phyloP scores from a whole-genome alignment of 805 yeast genomes.

The Crinitomyces ghanaensis region DNA sequence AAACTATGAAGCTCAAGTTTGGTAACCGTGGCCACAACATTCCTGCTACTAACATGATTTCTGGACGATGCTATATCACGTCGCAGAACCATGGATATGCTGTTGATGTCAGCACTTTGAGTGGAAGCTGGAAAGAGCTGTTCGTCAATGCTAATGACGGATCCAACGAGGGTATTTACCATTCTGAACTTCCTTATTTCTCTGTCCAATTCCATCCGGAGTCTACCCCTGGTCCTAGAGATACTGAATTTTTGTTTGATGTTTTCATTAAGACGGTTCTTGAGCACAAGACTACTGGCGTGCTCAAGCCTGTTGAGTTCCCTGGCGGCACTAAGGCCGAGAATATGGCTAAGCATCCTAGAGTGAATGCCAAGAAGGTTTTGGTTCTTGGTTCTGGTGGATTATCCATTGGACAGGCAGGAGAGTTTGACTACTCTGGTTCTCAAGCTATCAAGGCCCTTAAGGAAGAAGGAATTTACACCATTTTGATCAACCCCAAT shows the following conservation, averaged over 20 bases:
- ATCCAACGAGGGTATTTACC: conserved; percentile 96
- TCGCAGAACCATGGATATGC: conserved; percentile 99
- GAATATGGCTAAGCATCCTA: conserved; percentile 65
- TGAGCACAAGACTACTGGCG: conserved; percentile 36
- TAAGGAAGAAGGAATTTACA: conserved; percentile 95
- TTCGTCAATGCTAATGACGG: conserved; percentile 95
- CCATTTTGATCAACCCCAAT: conserved; percentile 91
- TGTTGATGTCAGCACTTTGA: conserved; percentile 69
- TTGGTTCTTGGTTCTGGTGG: conserved; percentile 97
- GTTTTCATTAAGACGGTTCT: conserved; percentile 76
- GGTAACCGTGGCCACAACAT: conserved; percentile 99
- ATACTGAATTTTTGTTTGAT: conserved; percentile 93
- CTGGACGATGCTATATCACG: conserved; percentile 96
- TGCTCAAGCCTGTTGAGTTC: conserved; percentile 61
- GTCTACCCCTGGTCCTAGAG: conserved; percentile 98
- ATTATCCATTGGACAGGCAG: conserved; percentile 96
- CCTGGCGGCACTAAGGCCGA: conserved; percentile 81
- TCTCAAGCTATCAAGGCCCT: conserved; percentile 98
- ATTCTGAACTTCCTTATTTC: conserved; percentile 76
- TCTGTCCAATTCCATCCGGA: conserved; percentile 99
- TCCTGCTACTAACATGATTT: conserved; percentile 79
- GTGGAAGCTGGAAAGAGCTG: conserved; percentile 80
- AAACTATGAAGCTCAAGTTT: conserved; percentile 81
- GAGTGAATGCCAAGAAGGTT: conserved; percentile 77
- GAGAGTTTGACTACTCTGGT: conserved; percentile 98